Evolutionary conservation across 495 filamentous ascomycete genomes (phyloP), one percentile per base, ranked within the genome.

Genomic region (Astrocystis sublimbata): DNA sequence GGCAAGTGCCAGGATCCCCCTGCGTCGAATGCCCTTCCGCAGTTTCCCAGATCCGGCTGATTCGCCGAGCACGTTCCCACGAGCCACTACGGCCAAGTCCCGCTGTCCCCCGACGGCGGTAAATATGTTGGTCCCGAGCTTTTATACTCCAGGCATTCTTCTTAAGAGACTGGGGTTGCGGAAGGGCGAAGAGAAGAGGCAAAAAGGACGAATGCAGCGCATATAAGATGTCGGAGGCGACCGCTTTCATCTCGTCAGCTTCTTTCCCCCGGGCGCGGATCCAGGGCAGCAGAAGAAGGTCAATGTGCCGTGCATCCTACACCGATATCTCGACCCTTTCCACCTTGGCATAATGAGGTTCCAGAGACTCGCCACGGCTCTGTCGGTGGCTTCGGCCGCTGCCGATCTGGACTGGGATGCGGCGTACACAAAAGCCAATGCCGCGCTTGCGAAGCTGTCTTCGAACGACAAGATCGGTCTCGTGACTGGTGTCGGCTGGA

Each of bases 401-500:
- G 67, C 67, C 33, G 65, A 58, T 28, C 43, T 68, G 19, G 64
- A 69, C 41, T 89, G 86, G 87, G 76, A 71, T 2, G 66, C 74
- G 0, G 87, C 87, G 9, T 82, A 87, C 63, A 63, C 75, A n/a
- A 84, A 85, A 63, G 86, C 87, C 1, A 71, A 71, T 23, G 64
- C 79, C 1, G 81, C 85, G 5, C 67, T 89, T 6, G 66, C 77
- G 0, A 84, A 81, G 65, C 70, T 90, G 23, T 85, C 78, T 2
- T 79, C 79, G 46, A 71, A 75, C 23, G 83, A 89, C 61, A 89
- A 89, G 64, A 72, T 87, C 64, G 79, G 76, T 54, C 83, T 90
- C 23, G 87, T 86, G 2, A 85, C 84, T 2, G 87, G 86, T 26
- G 68, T 85, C 17, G 86, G 85, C 30, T 90, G 87, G 87, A 70